Percentiles rank a stretch among this genome's conserved stretches.
These are phyloP conservation scores for Clarireedia monteithiana DNA, from an alignment of 2,329 filamentous ascomycete species.

Conservation along the genomic window DNA sequence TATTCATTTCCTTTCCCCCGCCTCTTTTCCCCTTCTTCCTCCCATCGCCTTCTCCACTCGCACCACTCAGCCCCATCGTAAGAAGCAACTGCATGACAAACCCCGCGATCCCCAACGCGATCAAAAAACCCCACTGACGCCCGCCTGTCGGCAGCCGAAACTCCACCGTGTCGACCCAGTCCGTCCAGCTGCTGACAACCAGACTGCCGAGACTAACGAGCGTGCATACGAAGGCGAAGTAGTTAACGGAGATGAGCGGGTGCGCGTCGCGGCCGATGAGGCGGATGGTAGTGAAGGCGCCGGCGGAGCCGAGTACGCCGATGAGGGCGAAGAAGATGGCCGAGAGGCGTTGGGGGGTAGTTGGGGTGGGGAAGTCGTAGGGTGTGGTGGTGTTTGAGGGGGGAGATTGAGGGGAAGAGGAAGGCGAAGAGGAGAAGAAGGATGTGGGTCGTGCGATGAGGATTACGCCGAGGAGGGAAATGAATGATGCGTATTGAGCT, in stretches of 20 bases:
- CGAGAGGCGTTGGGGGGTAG: conserved; percentile 34
- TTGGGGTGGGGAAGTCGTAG: conserved; percentile 15
- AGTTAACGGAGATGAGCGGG: conserved; percentile 78
- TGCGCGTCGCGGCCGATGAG: conserved; percentile 76
- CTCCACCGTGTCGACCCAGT: conserved; percentile 33
- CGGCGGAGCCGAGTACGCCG: conserved; percentile 68
- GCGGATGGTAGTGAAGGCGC: conserved; percentile 68
- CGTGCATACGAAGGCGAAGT: conserved; percentile 66
- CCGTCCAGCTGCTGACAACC: not conserved
- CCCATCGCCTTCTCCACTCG: too few relatives aligned
- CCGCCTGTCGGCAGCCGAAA: conserved; percentile 37
- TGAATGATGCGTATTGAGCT: conserved; percentile 66
- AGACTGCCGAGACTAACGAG: conserved; percentile 44
- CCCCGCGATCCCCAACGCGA: conserved; percentile 58
- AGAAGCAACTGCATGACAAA: not conserved
- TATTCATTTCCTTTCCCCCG: too few relatives aligned
- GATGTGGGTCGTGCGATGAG: conserved; percentile 62
- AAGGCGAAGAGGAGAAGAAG: not conserved
- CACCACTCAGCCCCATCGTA: too few relatives aligned
- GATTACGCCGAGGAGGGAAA: conserved; percentile 73
- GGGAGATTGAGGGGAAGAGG: conserved; percentile 14
- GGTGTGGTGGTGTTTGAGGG: conserved; percentile 7
- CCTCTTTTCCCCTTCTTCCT: too few relatives aligned
- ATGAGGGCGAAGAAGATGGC: conserved; percentile 67
- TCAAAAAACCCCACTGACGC: conserved; percentile 54